phyloP scores from a whole-genome alignment of 257 asterid species.

The Eustoma russellianum region DNA sequence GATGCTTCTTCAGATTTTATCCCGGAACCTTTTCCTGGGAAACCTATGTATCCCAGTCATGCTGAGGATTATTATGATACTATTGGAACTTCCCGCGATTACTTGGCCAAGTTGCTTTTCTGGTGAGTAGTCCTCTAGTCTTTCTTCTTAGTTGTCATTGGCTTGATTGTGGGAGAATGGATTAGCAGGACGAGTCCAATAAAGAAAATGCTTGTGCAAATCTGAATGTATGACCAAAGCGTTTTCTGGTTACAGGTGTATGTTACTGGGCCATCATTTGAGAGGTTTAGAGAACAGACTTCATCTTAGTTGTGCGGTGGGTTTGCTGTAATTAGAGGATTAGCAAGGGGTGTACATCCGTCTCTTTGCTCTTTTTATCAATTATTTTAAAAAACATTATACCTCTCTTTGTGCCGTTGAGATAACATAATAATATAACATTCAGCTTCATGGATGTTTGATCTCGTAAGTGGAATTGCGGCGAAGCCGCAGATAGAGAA shows the following conservation, averaged over 20 bases:
- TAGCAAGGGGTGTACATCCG: conserved; percentile 49
- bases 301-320: conserved; percentile 86
- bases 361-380: conserved; percentile 18
- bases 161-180: not conserved
- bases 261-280: conserved; percentile 94
- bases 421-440: no score
- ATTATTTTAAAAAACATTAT: no score
- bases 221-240: conserved; percentile 3
- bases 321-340: conserved; percentile 51
- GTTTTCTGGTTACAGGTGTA: conserved; percentile 56
- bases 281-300: conserved; percentile 94
- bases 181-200: not conserved
- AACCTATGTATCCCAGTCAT: conserved; percentile 21
- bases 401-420: no score
- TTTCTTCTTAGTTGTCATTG: conserved; percentile 1
- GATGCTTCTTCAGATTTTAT: conserved; percentile 24
- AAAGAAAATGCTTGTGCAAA: not conserved
- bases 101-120: conserved; percentile 92
- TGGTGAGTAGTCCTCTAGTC: conserved; percentile 40
- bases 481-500: conserved; percentile 1
- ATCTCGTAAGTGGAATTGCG: not conserved
- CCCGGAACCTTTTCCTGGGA: conserved; percentile 27
- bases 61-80: conserved; percentile 27
- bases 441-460: no score
- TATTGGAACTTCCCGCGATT: conserved; percentile 69